These are phyloP conservation scores for Pleurotus pulmonarius DNA, from an alignment of 768 basidiomycete genomes.

Conservation along the genomic window DNA sequence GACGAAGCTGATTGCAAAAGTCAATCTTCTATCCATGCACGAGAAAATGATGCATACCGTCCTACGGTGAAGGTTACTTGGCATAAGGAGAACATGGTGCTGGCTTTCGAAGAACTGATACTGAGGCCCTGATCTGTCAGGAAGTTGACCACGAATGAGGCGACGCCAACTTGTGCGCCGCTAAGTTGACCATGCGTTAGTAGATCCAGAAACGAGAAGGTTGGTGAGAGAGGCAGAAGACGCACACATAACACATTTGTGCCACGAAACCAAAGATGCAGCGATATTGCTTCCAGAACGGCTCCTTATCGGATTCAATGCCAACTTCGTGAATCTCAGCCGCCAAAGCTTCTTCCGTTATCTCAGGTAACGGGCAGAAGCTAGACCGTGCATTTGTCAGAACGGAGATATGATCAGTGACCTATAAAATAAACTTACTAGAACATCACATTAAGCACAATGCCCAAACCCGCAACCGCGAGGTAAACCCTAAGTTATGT, in stretches of 20 bases:
- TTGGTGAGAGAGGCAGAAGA: conserved; percentile 5
- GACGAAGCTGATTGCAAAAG: conserved; percentile 41
- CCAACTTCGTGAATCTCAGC: conserved; percentile 43
- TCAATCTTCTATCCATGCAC: neutral
- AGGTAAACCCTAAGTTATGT: conserved; percentile 50
- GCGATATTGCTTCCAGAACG: conserved; percentile 68
- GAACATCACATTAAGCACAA: conserved; percentile 61
- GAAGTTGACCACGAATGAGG: conserved; percentile 67
- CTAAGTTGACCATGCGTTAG: conserved; percentile 14
- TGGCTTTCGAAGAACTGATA: conserved; percentile 47
- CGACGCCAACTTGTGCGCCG: conserved; percentile 65
- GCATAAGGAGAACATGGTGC: conserved; percentile 67
- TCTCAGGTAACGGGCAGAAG: conserved; percentile 67
- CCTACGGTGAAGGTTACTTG: conserved; percentile 66
- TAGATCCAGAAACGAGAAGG: too few species aligned
- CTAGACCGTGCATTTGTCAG: conserved; percentile 21
- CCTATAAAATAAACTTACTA: conserved; percentile 33
- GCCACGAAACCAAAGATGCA: conserved; percentile 72
- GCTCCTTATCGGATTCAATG: conserved; percentile 35
- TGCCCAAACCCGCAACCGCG: conserved; percentile 59
- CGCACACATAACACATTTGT: conserved; percentile 64
- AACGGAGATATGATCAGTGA: conserved; percentile 3
- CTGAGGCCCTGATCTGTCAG: conserved; percentile 60
- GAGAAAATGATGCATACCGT: conserved; percentile 30
- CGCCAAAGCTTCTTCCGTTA: conserved; percentile 61